Base-by-base conservation (phyloP, 148 eudicot species). In the Linanthus parryae region DNA sequence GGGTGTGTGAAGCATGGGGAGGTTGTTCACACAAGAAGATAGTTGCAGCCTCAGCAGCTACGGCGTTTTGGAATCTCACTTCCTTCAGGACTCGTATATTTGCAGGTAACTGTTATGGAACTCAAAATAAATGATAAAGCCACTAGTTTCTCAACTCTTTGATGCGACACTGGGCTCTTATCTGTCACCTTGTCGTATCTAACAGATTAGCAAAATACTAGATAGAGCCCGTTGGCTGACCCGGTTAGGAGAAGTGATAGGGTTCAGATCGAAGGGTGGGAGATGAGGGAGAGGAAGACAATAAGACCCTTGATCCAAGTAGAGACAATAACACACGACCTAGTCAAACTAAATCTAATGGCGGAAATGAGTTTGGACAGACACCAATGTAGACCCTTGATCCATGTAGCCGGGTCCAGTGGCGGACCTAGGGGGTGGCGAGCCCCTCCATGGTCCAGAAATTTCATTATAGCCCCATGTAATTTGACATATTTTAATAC, bases 11-110 rank as follows among this genome's bases (percentile, higher is more conserved):
- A 45, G 56, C 85, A 12, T 91, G 98, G 98, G 59, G 53, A 57
- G 73, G 65, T 63, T 83, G 95, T 72, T 67, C 81, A 29, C 89
- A 81, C 70, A 91, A 91, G 83, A 91, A 79, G 78, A 59, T 73
- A 38, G 80, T 81, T 29, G 77, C 75, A 26, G 73, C 75, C 33
- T 83, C 95, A 40, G 82, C 65, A n/a, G 87, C 65, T 36, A 75
- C 90, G 2, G 80, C 84, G 38, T 91, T 91, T 59, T 91, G 98
- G 98, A 83, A 81, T 61, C 61, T 86, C 45, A 78, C 94, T n/a
- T 48, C 82, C 27, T 36, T 83, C 22, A 77, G 63, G 69, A 81
- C 95, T 11, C 80, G 94, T n/a, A 58, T 83, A 39, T 70, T 86
- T 63, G 75, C 94, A 31, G 95, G 98, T 91, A 75, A 52, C 8